These are phyloP conservation scores for Podospora pseudopauciseta DNA, from an alignment of 495 filamentous ascomycete species.

Conservation along the genomic window DNA sequence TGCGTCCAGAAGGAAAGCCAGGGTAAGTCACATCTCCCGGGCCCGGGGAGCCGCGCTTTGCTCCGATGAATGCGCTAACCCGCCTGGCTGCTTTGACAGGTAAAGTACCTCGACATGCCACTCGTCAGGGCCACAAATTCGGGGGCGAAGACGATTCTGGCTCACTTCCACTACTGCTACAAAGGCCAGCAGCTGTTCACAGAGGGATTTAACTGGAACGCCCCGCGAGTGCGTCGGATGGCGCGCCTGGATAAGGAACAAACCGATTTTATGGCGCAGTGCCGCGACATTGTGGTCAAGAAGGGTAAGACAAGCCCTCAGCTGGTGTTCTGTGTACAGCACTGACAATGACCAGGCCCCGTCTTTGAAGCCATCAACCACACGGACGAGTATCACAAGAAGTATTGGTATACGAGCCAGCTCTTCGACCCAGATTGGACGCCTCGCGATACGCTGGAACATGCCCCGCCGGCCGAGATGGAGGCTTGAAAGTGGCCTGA, in stretches of 20 bases:
- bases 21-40: constrained; percentile 19
- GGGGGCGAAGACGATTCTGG: constrained; percentile 41
- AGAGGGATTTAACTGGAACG: constrained; percentile 33
- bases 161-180: constrained; percentile 43
- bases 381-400: constrained; percentile 31
- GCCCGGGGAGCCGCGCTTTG: background rate
- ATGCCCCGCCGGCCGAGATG: constrained; percentile 27
- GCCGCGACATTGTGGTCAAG: constrained; percentile 27
- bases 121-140: constrained; percentile 41
- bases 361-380: constrained; percentile 30
- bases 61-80: constrained; percentile 8
- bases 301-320: constrained; percentile 23
- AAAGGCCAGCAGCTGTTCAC: constrained; percentile 38
- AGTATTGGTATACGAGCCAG: constrained; percentile 40
- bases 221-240: constrained; percentile 32
- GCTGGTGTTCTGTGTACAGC: background rate
- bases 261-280: constrained; percentile 33
- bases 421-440: constrained; percentile 38
- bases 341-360: constrained; percentile 17
- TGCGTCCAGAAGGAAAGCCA: constrained; percentile 24
- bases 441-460: constrained; percentile 37
- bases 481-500: constrained; percentile 26
- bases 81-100: constrained; percentile 17
- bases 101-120: constrained; percentile 38
- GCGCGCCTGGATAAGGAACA: constrained; percentile 36